A percentile compares a stretch with the other conserved stretches of the same genome.
These are phyloP conservation scores for Xylaria sp. DNA, from an alignment of 495 filamentous ascomycete species.

Conservation along the genomic window DNA sequence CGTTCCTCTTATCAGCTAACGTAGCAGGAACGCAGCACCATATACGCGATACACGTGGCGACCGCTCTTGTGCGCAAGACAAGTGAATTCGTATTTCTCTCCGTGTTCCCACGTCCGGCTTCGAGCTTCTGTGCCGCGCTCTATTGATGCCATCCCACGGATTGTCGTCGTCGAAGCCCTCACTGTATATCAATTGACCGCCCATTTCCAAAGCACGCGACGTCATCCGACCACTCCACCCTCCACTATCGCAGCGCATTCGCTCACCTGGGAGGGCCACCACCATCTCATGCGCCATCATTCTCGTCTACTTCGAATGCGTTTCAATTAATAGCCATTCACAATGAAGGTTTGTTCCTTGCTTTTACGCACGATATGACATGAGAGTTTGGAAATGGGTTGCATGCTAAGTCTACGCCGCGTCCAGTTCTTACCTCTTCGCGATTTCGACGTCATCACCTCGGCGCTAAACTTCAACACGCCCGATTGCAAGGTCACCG, in stretches of 20 bases:
- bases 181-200: conserved; percentile 14
- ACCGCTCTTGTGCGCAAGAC: not conserved
- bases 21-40: not conserved
- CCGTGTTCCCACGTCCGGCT: not conserved
- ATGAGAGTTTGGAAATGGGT: not conserved
- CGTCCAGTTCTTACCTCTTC: conserved; percentile 84
- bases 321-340: conserved; percentile 6
- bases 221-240: conserved; percentile 27
- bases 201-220: conserved; percentile 24
- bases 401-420: conserved; percentile 6
- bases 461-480: conserved; percentile 94
- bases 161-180: conserved; percentile 7
- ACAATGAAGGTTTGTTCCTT: conserved; percentile 24
- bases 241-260: conserved; percentile 17
- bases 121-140: not conserved
- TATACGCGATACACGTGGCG: not conserved
- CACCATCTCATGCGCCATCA: conserved; percentile 1
- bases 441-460: conserved; percentile 85
- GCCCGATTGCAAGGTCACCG: conserved; percentile 84
- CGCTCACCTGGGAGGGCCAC: conserved; percentile 1
- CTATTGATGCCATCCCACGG: not conserved
- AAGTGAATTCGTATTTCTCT: conserved; percentile 5
- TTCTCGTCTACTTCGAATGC: conserved; percentile 10
- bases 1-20: not conserved
- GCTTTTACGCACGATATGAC: not conserved